Base-by-base conservation (phyloP, 2,329 filamentous ascomycete species). In the Trichoderma sp. region DNA sequence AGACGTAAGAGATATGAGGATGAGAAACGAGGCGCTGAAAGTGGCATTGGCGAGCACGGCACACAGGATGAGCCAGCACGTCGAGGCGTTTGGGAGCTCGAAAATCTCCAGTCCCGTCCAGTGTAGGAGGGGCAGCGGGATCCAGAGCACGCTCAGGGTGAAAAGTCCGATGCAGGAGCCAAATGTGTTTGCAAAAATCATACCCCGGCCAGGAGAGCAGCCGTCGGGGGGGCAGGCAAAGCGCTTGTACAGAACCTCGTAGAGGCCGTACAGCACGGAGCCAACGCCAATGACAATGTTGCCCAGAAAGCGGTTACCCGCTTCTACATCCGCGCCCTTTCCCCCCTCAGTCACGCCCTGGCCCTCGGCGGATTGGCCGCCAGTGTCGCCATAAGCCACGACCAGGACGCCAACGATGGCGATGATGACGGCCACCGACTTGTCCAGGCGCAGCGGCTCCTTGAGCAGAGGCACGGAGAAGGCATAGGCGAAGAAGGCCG, bases 401-500 rank as follows among this genome's bases (percentile, higher is more conserved):
- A 98, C 86, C 43, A 99, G 85, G 21, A 99, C 96, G 60, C 96
- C 96, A 0, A 89, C 81, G 71, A 98, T 96, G 67, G 96, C 96
- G 49, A 99, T 87, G 13, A 88, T 85, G 1, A 99, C 96, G 4
- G 95, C 92, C 62, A 96, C 78, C 33, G 94, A 90, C 83, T 99
- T 99, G 81, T 93, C 93, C 47, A 91, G 81, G 27, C 93, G 89
- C 14, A 97, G 82, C 73, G 91, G 93, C 79, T 99, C 96, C 69
- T 92, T 89, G 2, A 99, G 85, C 21, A 99, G 81, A 0, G 94
- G 94, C 56, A 99, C 94, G 57, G 92, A 96, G 78, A 99, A 99
- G 14, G 93, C 95, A 78, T 99, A 99, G 60, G 96, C 96, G 79
- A 99, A 99, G 81, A 99, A 99, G 70, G 96, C 95, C 65, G 93